Base-by-base conservation (phyloP, 495 filamentous ascomycete species). In the Penicillium robsamsonii region DNA sequence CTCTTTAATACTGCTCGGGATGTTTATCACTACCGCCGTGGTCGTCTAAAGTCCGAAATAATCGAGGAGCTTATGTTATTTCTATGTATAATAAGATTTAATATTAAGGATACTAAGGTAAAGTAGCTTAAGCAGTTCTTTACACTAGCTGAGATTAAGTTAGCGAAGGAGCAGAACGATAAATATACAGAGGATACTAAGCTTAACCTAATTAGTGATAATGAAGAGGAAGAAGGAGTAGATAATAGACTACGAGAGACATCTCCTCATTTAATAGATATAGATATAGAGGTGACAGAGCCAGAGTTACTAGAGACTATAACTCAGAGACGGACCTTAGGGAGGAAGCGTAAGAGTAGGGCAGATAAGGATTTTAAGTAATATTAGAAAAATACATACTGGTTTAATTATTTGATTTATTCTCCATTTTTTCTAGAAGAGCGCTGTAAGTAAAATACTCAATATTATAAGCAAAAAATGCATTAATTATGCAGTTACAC, bases 41-140 rank as follows among this genome's bases (percentile, higher is more conserved):
- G 29, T 31, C 9, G 17, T 24, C 2, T 46, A 35, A 45, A 53
- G 2, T 30, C 10, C 10, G 3, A 24, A 17, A 37, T 11, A 22
- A 53, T 53, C 10, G 1, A 53, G 18, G 24, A 44, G 15, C 27
- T 44, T 13, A 53, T 53, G 18, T 22, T 53, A 20, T 44, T 53
- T 42, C 33, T 53, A 18, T 53, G 18, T 52, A 30, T 17, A 13
- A 41, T 29, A 52, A 41, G 37, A 30, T 52, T 42, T 30, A 29
- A 31, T 30, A 8, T 20, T 43, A 40, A 53, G 27, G 12, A 43
- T 4, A 1, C 20, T 18, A n/a, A 53, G 37, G 25, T 29, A 18
- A 52, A 42, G n/a, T 12, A 41, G 24, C 25, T 44, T 18, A 5
- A 53, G 12, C 5, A 43, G 25, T 53, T 53, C 37, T 53, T 43